A percentile compares a stretch with the other conserved stretches of the same genome.
phyloP scores from a whole-genome alignment of 2,329 filamentous ascomycete genomes.

The Calonectria pseudoturangicola region DNA sequence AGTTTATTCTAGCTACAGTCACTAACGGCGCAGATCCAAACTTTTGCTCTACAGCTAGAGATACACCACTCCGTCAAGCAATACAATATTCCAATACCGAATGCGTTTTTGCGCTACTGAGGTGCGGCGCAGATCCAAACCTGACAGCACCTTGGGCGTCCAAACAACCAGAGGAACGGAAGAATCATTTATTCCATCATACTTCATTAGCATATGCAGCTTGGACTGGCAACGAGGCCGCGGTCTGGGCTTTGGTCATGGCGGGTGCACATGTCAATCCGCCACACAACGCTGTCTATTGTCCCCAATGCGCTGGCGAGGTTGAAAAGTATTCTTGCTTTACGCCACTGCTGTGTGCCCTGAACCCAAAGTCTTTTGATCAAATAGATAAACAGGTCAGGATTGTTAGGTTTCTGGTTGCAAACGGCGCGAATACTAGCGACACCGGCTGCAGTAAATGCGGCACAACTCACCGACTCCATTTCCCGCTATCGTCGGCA shows the following conservation, averaged over 20 bases:
- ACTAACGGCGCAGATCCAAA: not conserved
- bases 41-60: not conserved
- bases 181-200: not conserved
- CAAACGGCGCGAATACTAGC: slow-evolving; percentile 23
- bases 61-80: not conserved
- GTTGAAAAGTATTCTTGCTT: not conserved
- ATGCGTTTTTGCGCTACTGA: not conserved
- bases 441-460: not conserved
- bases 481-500: not conserved
- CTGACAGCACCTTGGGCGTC: not conserved
- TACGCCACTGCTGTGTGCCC: slow-evolving; percentile 17
- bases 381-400: not conserved
- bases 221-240: not conserved
- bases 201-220: slow-evolving; percentile 1
- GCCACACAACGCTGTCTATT: not conserved
- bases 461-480: not conserved
- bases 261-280: slow-evolving; percentile 22
- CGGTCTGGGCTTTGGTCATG: slow-evolving; percentile 18
- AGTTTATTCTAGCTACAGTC: not conserved
- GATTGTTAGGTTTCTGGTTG: slow-evolving; percentile 19
- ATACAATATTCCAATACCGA: not conserved
- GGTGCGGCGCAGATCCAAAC: slow-evolving; percentile 9
- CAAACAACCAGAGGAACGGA: not conserved
- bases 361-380: not conserved
- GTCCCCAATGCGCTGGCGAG: not conserved